Conservation (phyloP, 2,329 filamentous ascomycete genomes). For the Gremmenia infestans region DNA sequence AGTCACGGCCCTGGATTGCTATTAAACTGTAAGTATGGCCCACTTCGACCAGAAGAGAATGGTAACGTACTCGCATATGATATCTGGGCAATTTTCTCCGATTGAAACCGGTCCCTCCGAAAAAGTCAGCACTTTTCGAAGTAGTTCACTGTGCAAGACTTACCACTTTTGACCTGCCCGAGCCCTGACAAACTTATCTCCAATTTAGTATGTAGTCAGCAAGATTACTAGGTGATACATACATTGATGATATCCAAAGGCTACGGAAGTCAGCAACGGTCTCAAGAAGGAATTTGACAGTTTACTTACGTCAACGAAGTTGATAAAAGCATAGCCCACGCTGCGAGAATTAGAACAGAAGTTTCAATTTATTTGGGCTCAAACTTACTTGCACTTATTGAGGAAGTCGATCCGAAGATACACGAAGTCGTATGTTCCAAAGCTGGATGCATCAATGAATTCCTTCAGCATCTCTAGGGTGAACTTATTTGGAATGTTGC, state of each 20-base stretch:
- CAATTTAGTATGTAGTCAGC: slow-evolving; percentile 23
- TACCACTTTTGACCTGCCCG: slow-evolving; percentile 68
- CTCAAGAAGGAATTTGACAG: neutral
- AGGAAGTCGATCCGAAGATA: slow-evolving; percentile 88
- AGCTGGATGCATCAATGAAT: slow-evolving; percentile 72
- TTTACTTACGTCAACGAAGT: slow-evolving; percentile 71
- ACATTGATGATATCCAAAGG: slow-evolving; percentile 70
- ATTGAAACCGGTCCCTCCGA: slow-evolving; percentile 71
- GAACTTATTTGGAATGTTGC: slow-evolving; percentile 91
- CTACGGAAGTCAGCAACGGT: slow-evolving; percentile 41
- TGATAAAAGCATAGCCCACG: slow-evolving; percentile 96
- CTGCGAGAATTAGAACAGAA: slow-evolving; percentile 46
- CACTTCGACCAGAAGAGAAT: neutral
- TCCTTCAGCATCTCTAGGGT: slow-evolving; percentile 71
- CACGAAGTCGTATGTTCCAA: slow-evolving; percentile 87
- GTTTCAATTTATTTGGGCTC: neutral
- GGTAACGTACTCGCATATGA: slow-evolving; percentile 81
- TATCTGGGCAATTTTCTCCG: slow-evolving; percentile 80
- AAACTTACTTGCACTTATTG: slow-evolving; percentile 73
- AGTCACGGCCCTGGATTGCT: slow-evolving; percentile 91
- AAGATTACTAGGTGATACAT: slow-evolving; percentile 4
- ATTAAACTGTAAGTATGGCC: slow-evolving; percentile 26
- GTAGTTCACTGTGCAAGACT: slow-evolving; percentile 13
- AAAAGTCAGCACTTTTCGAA: neutral
- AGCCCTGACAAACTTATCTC: slow-evolving; percentile 62